Base-by-base conservation (phyloP, 163 green algal species). In the Scenedesmus sp. region DNA sequence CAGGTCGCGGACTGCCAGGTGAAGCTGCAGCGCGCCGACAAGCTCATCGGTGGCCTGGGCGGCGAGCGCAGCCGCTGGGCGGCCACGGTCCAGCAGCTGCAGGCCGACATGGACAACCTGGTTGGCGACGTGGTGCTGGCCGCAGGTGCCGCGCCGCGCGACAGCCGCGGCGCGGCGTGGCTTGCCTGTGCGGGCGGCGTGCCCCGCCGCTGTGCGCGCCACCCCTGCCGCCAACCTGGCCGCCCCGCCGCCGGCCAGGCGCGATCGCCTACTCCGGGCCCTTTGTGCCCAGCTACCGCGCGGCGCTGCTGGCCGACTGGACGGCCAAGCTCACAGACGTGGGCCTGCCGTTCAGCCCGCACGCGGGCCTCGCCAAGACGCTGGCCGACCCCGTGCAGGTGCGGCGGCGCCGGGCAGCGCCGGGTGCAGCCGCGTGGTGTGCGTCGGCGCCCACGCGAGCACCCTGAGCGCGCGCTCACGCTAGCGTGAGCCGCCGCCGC, bases 21-120 rank as follows among this genome's bases (percentile, higher is more conserved):
- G 24, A 94, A 96, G 89, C 91, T 97, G 53, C 79, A 93, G 39
- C 87, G 92, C 26, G 92, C 92, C 17, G 91, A 94, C 75, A 97
- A 96, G 84, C 87, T 97, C 24, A 95, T 97, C 70, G 90, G 91
- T 0, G 92, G 92, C 15, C 85, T 96, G 31, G 90, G 92, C 44
- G 92, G 92, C 0, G 92, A 96, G 82, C 64, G 80, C 26, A 69
- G 84, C 15, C 78, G 84, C 15, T 91, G 82, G 81, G 80, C 86
- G 56, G 80, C 87, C 5, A 94, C 88, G 3, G 86, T 95, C 15
- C 64, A 91, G 67, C 73, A 92, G 75, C 83, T 97, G 53, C 50
- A 28, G 9, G 33, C 78, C 36, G 84, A 92, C 57, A 72, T 96
- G 64, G 62, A 88, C 69, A 94, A 94, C 78, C 85, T 96, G 34